Evolutionary conservation across 1,284 basidiomycete genomes (phyloP).

Genomic region (Microbotryum intermedium): DNA sequence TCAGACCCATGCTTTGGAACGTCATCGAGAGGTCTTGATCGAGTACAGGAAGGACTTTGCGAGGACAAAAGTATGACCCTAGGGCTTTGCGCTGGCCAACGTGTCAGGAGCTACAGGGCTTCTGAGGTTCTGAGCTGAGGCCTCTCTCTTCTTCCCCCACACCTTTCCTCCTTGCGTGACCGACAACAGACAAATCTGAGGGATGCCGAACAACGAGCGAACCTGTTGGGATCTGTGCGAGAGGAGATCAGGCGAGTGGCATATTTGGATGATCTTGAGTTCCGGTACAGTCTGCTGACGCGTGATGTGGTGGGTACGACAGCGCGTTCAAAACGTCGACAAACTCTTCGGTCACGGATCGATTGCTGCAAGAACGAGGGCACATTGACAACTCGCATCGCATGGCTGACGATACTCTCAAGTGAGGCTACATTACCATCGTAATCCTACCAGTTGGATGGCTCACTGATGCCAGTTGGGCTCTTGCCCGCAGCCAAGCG

Average conservation of each 20-base stretch:
- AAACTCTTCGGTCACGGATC: constrained; percentile 59
- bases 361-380: constrained; percentile 75
- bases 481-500: constrained; percentile 61
- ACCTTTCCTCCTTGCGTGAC: not conserved
- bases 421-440: constrained; percentile 48
- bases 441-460: not conserved
- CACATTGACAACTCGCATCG: constrained; percentile 84
- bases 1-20: constrained; percentile 78
- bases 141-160: not conserved
- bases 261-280: constrained; percentile 43
- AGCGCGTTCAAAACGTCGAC: constrained; percentile 59
- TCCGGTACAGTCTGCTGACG: not conserved
- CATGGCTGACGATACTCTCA: constrained; percentile 87
- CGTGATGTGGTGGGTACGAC: not conserved
- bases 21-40: constrained; percentile 80
- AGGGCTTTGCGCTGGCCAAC: too few relatives aligned
- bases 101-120: too few relatives aligned
- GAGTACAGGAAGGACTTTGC: constrained; percentile 77
- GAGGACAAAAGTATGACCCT: constrained; percentile 74
- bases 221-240: constrained; percentile 79
- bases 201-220: constrained; percentile 72
- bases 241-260: constrained; percentile 81
- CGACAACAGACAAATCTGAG: constrained; percentile 62
- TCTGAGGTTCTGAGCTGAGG: not conserved
- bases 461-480: constrained; percentile 1